Conservation (phyloP, 140 eudicot genomes). For the Stevia rebaudiana region DNA sequence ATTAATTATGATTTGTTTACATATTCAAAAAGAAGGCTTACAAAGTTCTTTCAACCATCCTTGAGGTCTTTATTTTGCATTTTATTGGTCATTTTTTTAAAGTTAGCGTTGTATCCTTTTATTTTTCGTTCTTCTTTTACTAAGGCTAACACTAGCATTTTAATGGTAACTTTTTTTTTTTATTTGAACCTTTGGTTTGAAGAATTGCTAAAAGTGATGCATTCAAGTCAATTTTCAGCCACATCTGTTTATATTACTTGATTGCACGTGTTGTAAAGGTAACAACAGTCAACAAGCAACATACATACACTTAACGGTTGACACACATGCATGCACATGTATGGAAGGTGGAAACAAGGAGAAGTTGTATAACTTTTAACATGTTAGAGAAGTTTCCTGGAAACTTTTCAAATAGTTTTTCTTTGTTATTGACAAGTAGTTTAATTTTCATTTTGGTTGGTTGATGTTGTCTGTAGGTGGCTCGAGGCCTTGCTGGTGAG, state of each 20-base stretch:
- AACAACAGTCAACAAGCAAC: not conserved
- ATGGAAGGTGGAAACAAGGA: slow-evolving; percentile 66
- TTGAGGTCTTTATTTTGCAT: slow-evolving; percentile 43
- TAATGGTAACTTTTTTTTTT: not conserved
- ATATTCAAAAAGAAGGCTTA: slow-evolving; percentile 85
- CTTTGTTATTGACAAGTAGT: slow-evolving; percentile 6
- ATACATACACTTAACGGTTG: not conserved
- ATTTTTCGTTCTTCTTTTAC: not conserved
- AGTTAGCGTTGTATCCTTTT: no score
- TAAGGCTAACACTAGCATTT: not conserved
- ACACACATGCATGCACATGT: slow-evolving; percentile 62
- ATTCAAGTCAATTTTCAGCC: slow-evolving; percentile 83
- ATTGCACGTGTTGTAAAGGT: slow-evolving; percentile 76
- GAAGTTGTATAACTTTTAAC: slow-evolving; percentile 51
- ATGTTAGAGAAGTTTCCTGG: slow-evolving; percentile 39
- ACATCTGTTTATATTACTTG: slow-evolving; percentile 73
- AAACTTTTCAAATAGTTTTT: not conserved
- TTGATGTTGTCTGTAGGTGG: slow-evolving; percentile 43
- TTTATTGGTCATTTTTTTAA: not conserved
- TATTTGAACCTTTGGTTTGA: slow-evolving; percentile 49
- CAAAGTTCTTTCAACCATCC: slow-evolving; percentile 68
- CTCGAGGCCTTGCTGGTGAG: slow-evolving; percentile 84
- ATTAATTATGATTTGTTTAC: not conserved
- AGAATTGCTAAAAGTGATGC: slow-evolving; percentile 58
- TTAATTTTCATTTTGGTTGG: not conserved